Evolutionary conservation across 306 rosid genomes (phyloP).

Genomic region (Cucurbita argyrosperma): DNA sequence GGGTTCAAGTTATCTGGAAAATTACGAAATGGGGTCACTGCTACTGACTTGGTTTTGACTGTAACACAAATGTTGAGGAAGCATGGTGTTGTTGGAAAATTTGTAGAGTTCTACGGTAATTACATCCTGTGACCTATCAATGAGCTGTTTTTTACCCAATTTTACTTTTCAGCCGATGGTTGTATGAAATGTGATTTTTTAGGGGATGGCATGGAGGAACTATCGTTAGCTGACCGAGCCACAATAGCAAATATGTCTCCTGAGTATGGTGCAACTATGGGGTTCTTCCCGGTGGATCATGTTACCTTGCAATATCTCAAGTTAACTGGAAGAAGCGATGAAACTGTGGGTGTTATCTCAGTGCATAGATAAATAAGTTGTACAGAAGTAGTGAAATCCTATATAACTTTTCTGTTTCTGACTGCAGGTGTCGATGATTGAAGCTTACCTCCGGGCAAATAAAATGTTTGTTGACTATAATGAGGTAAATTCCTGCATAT

Average conservation of each 20-base stretch:
- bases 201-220: slow-evolving; percentile 89
- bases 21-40: slow-evolving; percentile 66
- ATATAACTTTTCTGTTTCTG: slow-evolving; percentile 15
- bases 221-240: slow-evolving; percentile 93
- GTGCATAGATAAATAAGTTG: neutral
- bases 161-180: neutral
- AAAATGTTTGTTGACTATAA: slow-evolving; percentile 81
- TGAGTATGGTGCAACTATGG: slow-evolving; percentile 99
- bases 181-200: slow-evolving; percentile 18
- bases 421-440: slow-evolving; percentile 73
- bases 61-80: slow-evolving; percentile 85
- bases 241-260: slow-evolving; percentile 99
- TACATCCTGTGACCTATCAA: neutral
- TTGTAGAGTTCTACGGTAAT: slow-evolving; percentile 88
- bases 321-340: slow-evolving; percentile 87
- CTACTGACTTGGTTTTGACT: slow-evolving; percentile 87
- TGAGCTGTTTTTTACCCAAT: neutral
- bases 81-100: slow-evolving; percentile 93
- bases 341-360: slow-evolving; percentile 45
- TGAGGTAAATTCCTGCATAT: slow-evolving; percentile 35
- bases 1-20: slow-evolving; percentile 85
- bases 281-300: slow-evolving; percentile 91
- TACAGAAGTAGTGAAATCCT: neutral
- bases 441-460: slow-evolving; percentile 88
- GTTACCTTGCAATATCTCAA: slow-evolving; percentile 91